Evolutionary conservation across 495 filamentous ascomycete genomes (phyloP), one percentile per base, ranked within the genome.

Genomic region (Staphylotrichum longicolle): DNA sequence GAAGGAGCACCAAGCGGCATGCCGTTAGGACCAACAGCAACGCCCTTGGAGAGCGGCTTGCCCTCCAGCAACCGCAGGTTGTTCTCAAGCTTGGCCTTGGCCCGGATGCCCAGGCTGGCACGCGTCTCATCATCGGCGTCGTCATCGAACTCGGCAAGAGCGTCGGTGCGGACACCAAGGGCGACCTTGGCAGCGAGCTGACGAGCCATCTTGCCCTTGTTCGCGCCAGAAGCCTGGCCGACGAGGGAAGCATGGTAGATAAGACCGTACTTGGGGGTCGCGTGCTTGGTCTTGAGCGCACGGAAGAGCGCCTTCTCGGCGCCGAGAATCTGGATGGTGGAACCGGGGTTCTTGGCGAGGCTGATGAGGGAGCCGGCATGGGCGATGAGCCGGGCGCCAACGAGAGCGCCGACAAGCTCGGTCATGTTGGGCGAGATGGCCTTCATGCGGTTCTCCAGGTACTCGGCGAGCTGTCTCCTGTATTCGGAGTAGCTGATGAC

Each of bases 191-290:
- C 86, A 54, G 94, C 91, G 44, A 99, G 83, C 80, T 97, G 91
- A 77, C 94, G 88, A 12, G 94, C 94, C 71, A 99, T 96, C 81
- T 99, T 99, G 66, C 94, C 94, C 87, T 99, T 99, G 79, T 98
- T 98, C 78, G 88, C 90, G 64, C 95, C 94, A 33, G 90, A 93
- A 32, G 95, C 93, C 78, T 99, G 94, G 48, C 94, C 94, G 52
- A 99, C 90, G 37, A 99, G 81, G 33, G 92, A 96, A 20, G 94
- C 93, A 76, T 99, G 95, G 79, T 97, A 99, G 75, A 98, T 96
- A 65, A 98, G 84, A 81, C 94, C 94, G 68, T 99, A 99, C 79
- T 99, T 99, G 65, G 94, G 94, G 11, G 94, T 99, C 70, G 98
- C 91, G 74, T 98, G 94, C 81, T 99, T 99, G 15, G 95, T 99